phyloP scores from a whole-genome alignment of 2,329 filamentous ascomycete genomes.

The Podosphaera fusca region DNA sequence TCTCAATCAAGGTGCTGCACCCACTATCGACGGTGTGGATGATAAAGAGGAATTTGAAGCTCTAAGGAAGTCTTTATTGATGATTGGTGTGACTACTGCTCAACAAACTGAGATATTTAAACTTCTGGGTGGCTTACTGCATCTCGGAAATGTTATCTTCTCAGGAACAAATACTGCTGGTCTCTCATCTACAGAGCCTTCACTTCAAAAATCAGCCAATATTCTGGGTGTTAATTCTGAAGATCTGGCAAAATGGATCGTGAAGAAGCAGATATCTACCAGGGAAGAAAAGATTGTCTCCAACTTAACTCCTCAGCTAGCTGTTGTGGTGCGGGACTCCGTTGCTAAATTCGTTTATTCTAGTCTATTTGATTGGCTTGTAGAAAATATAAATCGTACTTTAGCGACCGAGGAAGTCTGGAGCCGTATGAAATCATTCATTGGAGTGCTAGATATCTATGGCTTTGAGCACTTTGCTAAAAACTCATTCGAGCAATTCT shows the following conservation, averaged over 20 bases:
- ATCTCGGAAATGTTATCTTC: slow-evolving; percentile 93
- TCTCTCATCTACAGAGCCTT: slow-evolving; percentile 57
- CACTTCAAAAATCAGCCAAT: slow-evolving; percentile 55
- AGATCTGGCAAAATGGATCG: slow-evolving; percentile 91
- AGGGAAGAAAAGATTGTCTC: slow-evolving; percentile 95
- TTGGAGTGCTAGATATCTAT: slow-evolving; percentile 97
- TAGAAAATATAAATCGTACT: slow-evolving; percentile 86
- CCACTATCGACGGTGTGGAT: slow-evolving; percentile 80
- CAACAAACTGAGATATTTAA: slow-evolving; percentile 76
- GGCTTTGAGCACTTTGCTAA: slow-evolving; percentile 98
- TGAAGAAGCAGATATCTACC: slow-evolving; percentile 95
- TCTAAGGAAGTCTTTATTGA: slow-evolving; percentile 64
- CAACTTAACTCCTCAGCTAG: slow-evolving; percentile 81
- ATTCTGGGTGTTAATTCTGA: slow-evolving; percentile 70
- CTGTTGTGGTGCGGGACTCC: slow-evolving; percentile 82
- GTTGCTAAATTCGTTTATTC: slow-evolving; percentile 98
- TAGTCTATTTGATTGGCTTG: slow-evolving; percentile 93
- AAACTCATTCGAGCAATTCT: slow-evolving; percentile 99
- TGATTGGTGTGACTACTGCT: slow-evolving; percentile 55
- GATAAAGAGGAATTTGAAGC: slow-evolving; percentile 86
- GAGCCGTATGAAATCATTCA: slow-evolving; percentile 65
- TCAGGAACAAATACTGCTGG: slow-evolving; percentile 75
- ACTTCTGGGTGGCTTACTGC: slow-evolving; percentile 69
- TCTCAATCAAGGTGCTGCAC: slow-evolving; percentile 80
- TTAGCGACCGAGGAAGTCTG: slow-evolving; percentile 76